Evolutionary conservation across 495 filamentous ascomycete genomes (phyloP).

Genomic region (Chaetomium cochliodes): DNA sequence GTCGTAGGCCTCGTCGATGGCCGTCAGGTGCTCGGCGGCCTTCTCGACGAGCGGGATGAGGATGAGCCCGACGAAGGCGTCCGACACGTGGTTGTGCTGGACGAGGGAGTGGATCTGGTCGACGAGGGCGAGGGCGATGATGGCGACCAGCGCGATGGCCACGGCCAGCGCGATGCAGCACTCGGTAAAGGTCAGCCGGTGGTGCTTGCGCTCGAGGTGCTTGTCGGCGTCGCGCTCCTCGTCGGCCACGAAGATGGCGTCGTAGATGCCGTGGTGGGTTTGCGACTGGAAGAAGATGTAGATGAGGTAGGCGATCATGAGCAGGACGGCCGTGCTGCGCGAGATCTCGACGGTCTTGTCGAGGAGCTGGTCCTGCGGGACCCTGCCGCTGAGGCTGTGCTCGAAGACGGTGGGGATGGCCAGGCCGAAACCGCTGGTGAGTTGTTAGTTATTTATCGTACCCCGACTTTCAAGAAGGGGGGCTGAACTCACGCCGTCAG

Average conservation of each 20-base stretch:
- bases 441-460: neutral
- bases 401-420: constrained; percentile 79
- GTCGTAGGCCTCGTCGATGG: constrained; percentile 89
- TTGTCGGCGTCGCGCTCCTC: constrained; percentile 69
- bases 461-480: neutral
- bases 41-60: constrained; percentile 87
- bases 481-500: constrained; percentile 62
- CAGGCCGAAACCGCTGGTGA: constrained; percentile 64
- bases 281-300: constrained; percentile 80
- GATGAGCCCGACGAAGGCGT: constrained; percentile 78
- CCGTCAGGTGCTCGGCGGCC: constrained; percentile 83
- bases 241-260: constrained; percentile 60
- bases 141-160: constrained; percentile 68
- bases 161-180: constrained; percentile 65
- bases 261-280: constrained; percentile 78
- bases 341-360: constrained; percentile 63
- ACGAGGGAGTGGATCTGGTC: constrained; percentile 76
- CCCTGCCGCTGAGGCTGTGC: constrained; percentile 52
- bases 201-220: constrained; percentile 59
- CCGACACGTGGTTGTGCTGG: constrained; percentile 58
- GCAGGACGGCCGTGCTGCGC: constrained; percentile 70
- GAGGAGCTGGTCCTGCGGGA: constrained; percentile 42
- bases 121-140: constrained; percentile 82
- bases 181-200: constrained; percentile 78
- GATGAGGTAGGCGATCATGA: constrained; percentile 74